These are phyloP conservation scores for Polygonum aviculare DNA, from an alignment of 148 eudicot genomes.

Conservation along the genomic window DNA sequence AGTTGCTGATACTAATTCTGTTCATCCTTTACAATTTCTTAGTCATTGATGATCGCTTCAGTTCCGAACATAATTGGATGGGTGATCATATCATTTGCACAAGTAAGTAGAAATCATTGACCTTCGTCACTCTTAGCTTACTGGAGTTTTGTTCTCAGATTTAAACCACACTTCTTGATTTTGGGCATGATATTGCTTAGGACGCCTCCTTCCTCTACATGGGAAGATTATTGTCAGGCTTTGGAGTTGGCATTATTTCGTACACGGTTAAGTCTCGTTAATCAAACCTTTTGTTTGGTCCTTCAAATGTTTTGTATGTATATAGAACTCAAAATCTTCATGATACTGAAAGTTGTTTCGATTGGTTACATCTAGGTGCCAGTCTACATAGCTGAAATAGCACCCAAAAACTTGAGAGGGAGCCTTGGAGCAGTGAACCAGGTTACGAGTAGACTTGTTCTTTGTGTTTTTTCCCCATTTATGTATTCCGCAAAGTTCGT, in stretches of 20 bases:
- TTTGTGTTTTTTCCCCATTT: neutral
- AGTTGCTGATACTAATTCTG: neutral
- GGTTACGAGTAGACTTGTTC: conserved; percentile 27
- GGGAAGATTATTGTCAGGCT: conserved; percentile 87
- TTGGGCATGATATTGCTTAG: conserved; percentile 19
- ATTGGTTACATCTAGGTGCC: conserved; percentile 44
- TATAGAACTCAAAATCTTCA: neutral
- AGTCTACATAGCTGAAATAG: conserved; percentile 88
- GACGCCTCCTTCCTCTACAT: conserved; percentile 76
- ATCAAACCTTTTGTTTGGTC: neutral
- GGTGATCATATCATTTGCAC: conserved; percentile 47
- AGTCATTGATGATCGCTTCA: conserved; percentile 61
- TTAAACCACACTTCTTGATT: neutral
- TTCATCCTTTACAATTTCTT: neutral
- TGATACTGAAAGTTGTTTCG: neutral
- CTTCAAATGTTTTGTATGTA: neutral
- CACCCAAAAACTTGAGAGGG: conserved; percentile 87
- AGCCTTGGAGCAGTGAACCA: conserved; percentile 86
- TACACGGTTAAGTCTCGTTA: conserved; percentile 45
- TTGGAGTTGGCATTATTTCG: conserved; percentile 90
- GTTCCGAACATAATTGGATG: conserved; percentile 60
- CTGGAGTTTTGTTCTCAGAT: too few species aligned
- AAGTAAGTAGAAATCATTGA: conserved; percentile 28
- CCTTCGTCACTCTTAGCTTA: neutral
- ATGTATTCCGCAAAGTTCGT: too few species aligned